These are phyloP conservation scores for Spatholobus suberectus DNA, from an alignment of 306 rosid genomes.

Conservation along the genomic window DNA sequence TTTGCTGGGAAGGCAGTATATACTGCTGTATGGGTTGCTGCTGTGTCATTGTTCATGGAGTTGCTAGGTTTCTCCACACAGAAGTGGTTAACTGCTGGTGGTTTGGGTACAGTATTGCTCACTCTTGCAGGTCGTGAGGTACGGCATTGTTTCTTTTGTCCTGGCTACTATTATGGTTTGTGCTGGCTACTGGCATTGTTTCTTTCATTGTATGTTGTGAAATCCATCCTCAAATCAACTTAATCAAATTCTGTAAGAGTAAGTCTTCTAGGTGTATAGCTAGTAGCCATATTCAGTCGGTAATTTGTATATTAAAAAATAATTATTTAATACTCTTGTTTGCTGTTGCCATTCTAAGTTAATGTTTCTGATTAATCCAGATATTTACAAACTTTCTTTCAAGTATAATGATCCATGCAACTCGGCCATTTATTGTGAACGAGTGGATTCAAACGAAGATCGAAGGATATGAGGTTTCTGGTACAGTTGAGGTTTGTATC, in stretches of 20 bases:
- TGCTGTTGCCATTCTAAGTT: conserved; percentile 39
- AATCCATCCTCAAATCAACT: conserved; percentile 15
- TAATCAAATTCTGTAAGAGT: conserved; percentile 5
- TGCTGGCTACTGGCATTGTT: background rate
- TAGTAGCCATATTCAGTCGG: conserved; percentile 24
- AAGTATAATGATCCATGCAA: conserved; percentile 94
- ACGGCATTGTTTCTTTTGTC: conserved; percentile 39
- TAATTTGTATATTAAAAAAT: background rate
- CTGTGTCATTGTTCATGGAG: conserved; percentile 95
- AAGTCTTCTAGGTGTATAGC: background rate
- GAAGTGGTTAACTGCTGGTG: conserved; percentile 98
- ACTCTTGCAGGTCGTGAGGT: conserved; percentile 99
- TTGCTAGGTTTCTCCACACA: conserved; percentile 97
- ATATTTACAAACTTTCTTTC: conserved; percentile 98
- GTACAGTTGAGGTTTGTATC: conserved; percentile 92
- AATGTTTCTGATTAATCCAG: conserved; percentile 59
- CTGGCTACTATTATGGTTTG: conserved; percentile 16
- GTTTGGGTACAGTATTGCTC: conserved; percentile 95
- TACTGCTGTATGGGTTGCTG: conserved; percentile 98
- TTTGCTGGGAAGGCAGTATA: conserved; percentile 95
- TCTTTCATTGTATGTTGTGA: conserved; percentile 29
- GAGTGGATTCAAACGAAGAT: conserved; percentile 99
- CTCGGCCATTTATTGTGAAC: conserved; percentile 85
- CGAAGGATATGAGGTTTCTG: conserved; percentile 98
- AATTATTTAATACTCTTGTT: conserved; percentile 15